Conservation (phyloP, 163 green algal genomes). For the Chlorella variabilis region DNA sequence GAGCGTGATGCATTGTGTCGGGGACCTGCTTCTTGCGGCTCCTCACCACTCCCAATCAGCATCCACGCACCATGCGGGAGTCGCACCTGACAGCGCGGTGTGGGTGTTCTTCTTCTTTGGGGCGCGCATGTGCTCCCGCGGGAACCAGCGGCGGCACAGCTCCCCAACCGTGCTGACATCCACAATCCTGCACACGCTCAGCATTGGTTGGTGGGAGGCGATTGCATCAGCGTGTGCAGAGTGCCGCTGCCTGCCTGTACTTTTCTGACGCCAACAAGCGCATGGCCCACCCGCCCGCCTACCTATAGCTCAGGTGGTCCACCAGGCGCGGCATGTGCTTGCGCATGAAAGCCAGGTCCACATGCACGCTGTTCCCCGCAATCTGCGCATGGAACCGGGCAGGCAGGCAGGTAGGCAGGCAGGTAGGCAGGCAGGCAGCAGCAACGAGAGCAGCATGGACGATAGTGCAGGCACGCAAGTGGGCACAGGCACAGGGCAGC, state of each 20-base stretch:
- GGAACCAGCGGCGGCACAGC: slow-evolving; percentile 65
- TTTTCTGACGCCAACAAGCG: too few relatives aligned
- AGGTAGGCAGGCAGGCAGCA: neutral
- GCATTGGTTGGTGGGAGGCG: too few relatives aligned
- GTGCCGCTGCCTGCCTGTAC: too few relatives aligned
- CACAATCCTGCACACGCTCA: slow-evolving; percentile 63
- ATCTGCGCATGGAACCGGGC: slow-evolving; percentile 57
- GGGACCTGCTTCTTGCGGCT: too few relatives aligned
- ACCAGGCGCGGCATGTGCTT: slow-evolving; percentile 86
- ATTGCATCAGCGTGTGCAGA: neutral
- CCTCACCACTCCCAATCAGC: too few relatives aligned
- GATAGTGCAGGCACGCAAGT: too few relatives aligned
- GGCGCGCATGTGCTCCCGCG: slow-evolving; percentile 51
- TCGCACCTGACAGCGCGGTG: slow-evolving; percentile 77
- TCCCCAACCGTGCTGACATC: slow-evolving; percentile 88
- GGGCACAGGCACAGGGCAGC: too few relatives aligned
- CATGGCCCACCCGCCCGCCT: neutral
- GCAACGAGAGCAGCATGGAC: neutral
- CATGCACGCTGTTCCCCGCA: slow-evolving; percentile 92
- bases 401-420: neutral
- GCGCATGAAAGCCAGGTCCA: slow-evolving; percentile 90
- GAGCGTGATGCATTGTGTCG: neutral
- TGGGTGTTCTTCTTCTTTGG: slow-evolving; percentile 83
- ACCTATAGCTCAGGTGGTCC: slow-evolving; percentile 79
- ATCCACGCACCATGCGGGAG: too few relatives aligned